Evolutionary conservation across 257 asterid genomes (phyloP), one percentile per base, ranked within the genome.

Genomic region (Ehretia macrophylla): DNA sequence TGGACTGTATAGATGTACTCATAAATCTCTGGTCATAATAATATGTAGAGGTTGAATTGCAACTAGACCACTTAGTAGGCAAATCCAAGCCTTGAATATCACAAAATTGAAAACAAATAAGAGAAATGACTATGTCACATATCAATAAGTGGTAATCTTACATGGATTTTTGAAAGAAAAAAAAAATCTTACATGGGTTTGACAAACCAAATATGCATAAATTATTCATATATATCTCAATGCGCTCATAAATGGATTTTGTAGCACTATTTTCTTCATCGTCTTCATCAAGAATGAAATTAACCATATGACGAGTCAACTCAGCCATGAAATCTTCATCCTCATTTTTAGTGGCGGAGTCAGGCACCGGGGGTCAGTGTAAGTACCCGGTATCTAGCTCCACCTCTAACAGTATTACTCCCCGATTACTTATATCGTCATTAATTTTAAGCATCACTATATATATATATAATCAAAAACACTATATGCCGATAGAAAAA

Each of bases 221-320:
- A n/a, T n/a, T 42, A 10, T 11, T 2, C 8, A 10, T 2, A 42
- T 2, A 10, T 42, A 42, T 10, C 47, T 42, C 14, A 42, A 10
- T 4, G 4, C 8, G 47, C 4, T 42, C 16, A 42, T 4, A 42
- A 42, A 42, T 10, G 12, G 8, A 10, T 2, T 42, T 42, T 42
- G 4, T 2, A 42, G 47, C 14, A 2, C 16, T 11, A 14, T 10
- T 42, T 14, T 72, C 83, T 0, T 81, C 86, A 0, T 87, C 86
- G 2, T 86, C 88, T 11, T 84, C 97, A 27, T 62, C 72, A 11
- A 84, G 93, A 91, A 86, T 86, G 56, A 73, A 76, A 79, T 89
- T 91, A 2, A 94, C 84, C 95, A 89, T 82, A 79, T 79, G 87
- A 10, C 95, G 94, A 71, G 82, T 82, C 80, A 89, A 79, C 73